phyloP scores from a whole-genome alignment of 1,139 yeast genomes.

The Candida sojae region DNA sequence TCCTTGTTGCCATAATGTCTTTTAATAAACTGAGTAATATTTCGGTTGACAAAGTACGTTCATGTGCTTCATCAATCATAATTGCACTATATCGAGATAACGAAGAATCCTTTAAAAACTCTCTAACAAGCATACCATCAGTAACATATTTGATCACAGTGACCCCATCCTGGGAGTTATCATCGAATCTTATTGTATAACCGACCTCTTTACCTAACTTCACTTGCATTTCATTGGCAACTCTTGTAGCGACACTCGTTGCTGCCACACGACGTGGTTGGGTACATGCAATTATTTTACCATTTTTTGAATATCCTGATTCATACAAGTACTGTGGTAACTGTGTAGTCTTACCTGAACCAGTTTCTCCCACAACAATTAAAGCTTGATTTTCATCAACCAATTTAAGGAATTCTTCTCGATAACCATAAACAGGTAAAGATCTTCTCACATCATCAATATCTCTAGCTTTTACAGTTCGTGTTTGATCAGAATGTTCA shows the following conservation, averaged over 20 bases:
- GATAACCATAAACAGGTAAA: constrained; percentile 91
- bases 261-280: constrained; percentile 99
- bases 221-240: constrained; percentile 95
- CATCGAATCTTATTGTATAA: constrained; percentile 90
- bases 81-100: constrained; percentile 82
- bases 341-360: constrained; percentile 97
- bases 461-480: constrained; percentile 25
- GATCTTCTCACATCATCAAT: constrained; percentile 79
- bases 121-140: constrained; percentile 96
- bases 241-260: constrained; percentile 95
- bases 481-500: background rate
- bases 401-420: constrained; percentile 80
- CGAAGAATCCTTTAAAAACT: constrained; percentile 95
- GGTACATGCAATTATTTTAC: constrained; percentile 85
- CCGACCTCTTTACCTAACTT: constrained; percentile 91
- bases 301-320: constrained; percentile 66
- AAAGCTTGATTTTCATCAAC: constrained; percentile 89
- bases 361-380: constrained; percentile 99
- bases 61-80: constrained; percentile 97
- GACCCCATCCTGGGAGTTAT: constrained; percentile 66
- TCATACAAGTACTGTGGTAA: constrained; percentile 93
- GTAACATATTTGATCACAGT: constrained; percentile 95
- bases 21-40: constrained; percentile 93
- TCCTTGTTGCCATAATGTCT: constrained; percentile 75
- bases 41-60: constrained; percentile 95